These are phyloP conservation scores for Annulohypoxylon maeteangense DNA, from an alignment of 495 filamentous ascomycete species.

Conservation along the genomic window DNA sequence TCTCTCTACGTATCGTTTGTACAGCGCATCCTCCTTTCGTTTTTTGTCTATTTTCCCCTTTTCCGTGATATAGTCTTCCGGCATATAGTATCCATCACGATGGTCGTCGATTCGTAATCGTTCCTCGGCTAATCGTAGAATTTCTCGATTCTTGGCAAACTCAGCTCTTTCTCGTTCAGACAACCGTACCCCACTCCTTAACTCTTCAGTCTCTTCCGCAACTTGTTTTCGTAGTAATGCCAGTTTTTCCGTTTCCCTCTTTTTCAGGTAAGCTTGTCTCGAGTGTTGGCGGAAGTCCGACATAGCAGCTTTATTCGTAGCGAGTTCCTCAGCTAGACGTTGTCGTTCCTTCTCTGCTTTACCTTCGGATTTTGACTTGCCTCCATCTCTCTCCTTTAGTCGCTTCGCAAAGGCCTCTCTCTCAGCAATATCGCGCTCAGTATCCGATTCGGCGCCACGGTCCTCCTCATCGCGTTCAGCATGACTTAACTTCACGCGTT, in stretches of 20 bases:
- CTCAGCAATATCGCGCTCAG: slow-evolving; percentile 73
- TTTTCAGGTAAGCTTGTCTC: slow-evolving; percentile 92
- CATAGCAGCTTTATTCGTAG: slow-evolving; percentile 61
- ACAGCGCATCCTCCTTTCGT: slow-evolving; percentile 89
- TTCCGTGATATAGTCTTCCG: slow-evolving; percentile 93
- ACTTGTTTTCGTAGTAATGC: slow-evolving; percentile 90
- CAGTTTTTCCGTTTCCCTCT: slow-evolving; percentile 86
- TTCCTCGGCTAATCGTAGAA: slow-evolving; percentile 88
- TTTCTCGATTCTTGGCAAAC: slow-evolving; percentile 89
- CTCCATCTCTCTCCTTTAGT: slow-evolving; percentile 69
- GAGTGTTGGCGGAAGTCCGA: slow-evolving; percentile 82
- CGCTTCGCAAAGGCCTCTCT: slow-evolving; percentile 79
- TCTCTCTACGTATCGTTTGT: slow-evolving; percentile 88
- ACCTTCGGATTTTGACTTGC: slow-evolving; percentile 75
- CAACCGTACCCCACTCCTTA: slow-evolving; percentile 78
- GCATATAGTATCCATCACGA: slow-evolving; percentile 91
- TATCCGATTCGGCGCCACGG: slow-evolving; percentile 65
- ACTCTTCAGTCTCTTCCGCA: slow-evolving; percentile 85
- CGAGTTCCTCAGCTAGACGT: slow-evolving; percentile 49
- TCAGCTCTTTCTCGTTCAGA: slow-evolving; percentile 85
- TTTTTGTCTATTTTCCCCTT: slow-evolving; percentile 90
- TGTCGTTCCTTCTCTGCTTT: slow-evolving; percentile 60
- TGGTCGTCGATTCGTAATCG: slow-evolving; percentile 89
- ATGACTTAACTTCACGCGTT: slow-evolving; percentile 60
- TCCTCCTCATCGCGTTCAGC: slow-evolving; percentile 62